phyloP scores from a whole-genome alignment of 768 basidiomycete genomes.

The Mycena kentingensis region DNA sequence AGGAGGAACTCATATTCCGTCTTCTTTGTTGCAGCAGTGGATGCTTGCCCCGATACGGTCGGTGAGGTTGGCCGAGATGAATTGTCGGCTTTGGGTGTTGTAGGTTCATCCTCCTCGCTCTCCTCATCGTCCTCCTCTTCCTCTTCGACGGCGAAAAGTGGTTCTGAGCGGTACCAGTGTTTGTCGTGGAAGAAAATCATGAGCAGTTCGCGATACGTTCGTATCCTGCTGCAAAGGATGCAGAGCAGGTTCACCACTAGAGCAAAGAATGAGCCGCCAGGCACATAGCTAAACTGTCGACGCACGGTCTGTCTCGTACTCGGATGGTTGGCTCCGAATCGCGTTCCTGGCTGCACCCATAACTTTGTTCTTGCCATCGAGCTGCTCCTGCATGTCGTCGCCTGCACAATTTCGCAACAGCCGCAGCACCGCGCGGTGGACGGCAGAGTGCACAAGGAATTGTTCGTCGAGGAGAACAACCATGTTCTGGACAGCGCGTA shows the following conservation, averaged over 20 bases:
- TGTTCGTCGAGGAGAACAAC: conserved; percentile 90
- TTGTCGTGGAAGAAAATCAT: conserved; percentile 99
- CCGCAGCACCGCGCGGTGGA: conserved; percentile 85
- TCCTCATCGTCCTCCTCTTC: conserved; percentile 69
- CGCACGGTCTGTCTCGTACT: conserved; percentile 87
- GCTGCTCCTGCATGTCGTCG: conserved; percentile 86
- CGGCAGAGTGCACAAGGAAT: conserved; percentile 88
- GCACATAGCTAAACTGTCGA: too few species aligned
- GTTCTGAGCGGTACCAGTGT: conserved; percentile 79
- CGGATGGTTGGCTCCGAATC: conserved; percentile 71
- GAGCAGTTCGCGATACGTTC: conserved; percentile 83
- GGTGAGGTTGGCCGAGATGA: conserved; percentile 49
- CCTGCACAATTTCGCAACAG: conserved; percentile 86
- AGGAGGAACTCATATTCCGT: conserved; percentile 94
- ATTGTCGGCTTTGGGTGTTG: conserved; percentile 21
- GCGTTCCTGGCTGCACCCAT: conserved; percentile 85
- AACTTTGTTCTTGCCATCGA: conserved; percentile 72
- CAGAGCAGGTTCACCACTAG: conserved; percentile 90
- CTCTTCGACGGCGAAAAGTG: conserved; percentile 74
- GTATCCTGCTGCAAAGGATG: conserved; percentile 89
- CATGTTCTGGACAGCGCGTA: conserved; percentile 86
- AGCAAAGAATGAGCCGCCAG: conserved; percentile 10
- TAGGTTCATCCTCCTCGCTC: conserved; percentile 45
- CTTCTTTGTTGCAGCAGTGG: conserved; percentile 53
- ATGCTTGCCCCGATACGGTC: conserved; percentile 58